Percentiles rank a stretch among this genome's conserved stretches.
phyloP scores from a whole-genome alignment of 768 basidiomycete genomes.

The Suillus americanus region DNA sequence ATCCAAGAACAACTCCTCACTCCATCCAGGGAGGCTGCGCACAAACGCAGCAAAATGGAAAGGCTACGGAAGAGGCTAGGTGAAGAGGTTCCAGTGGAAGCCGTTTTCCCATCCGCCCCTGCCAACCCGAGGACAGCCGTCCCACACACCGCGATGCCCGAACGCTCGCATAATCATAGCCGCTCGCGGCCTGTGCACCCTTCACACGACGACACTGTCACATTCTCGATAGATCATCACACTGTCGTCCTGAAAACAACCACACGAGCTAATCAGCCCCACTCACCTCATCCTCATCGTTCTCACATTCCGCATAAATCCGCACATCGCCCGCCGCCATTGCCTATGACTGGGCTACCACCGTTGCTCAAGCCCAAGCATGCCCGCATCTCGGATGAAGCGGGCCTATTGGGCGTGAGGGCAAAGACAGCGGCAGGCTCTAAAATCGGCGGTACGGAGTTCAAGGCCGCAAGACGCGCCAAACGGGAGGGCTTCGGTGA shows the following conservation, averaged over 20 bases:
- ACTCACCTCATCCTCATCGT: conserved; percentile 6
- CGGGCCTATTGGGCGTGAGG: conserved; percentile 23
- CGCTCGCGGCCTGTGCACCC: conserved; percentile 9
- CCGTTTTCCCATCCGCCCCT: conserved; percentile 50
- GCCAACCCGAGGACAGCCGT: conserved; percentile 10
- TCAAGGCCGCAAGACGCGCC: conserved; percentile 28
- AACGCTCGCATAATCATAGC: conserved; percentile 7
- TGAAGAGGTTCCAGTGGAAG: conserved; percentile 56
- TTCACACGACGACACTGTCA: conserved; percentile 19
- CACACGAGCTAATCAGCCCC: conserved; percentile 18
- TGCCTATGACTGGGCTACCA: conserved; percentile 17
- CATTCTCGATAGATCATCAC: conserved; percentile 29
- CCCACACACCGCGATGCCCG: conserved; percentile 3
- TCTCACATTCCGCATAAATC: conserved; percentile 18
- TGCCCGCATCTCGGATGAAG: conserved; percentile 11
- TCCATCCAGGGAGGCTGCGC: conserved; percentile 35
- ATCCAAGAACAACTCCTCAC: conserved; percentile 22
- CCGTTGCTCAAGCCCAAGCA: conserved; percentile 25
- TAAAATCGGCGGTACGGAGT: conserved; percentile 26
- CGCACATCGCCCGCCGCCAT: conserved; percentile 26
- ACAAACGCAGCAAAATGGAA: conserved; percentile 62
- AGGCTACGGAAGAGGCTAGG: conserved; percentile 61
- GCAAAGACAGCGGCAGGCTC: conserved; percentile 23
- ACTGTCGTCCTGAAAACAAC: conserved; percentile 18
- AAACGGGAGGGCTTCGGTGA: conserved; percentile 27